A percentile compares a stretch with the other conserved stretches of the same genome.
Evolutionary conservation across 148 eudicot genomes (phyloP).

Genomic region (Chenopodium quinoa): DNA sequence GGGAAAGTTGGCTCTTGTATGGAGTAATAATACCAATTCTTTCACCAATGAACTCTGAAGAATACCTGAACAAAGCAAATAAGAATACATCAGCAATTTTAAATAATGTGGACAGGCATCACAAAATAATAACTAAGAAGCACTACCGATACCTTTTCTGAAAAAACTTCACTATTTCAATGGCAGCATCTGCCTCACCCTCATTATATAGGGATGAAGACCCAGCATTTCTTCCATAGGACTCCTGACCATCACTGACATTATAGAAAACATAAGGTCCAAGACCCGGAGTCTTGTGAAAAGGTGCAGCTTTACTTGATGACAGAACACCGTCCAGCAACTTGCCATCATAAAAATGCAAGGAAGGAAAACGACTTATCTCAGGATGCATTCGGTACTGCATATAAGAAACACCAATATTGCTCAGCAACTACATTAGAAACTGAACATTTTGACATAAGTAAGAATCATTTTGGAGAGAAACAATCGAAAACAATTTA

Average conservation of each 20-base stretch:
- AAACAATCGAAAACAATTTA: not conserved
- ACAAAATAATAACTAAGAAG: constrained; percentile 1
- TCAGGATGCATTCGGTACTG: constrained; percentile 99
- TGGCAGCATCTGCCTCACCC: constrained; percentile 94
- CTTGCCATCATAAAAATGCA: constrained; percentile 87
- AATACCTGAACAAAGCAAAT: constrained; percentile 50
- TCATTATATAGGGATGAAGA: constrained; percentile 82
- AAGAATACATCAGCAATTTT: constrained; percentile 10
- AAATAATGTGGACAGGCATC: constrained; percentile 6
- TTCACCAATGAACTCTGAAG: constrained; percentile 76
- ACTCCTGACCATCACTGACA: constrained; percentile 81
- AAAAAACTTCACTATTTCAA: constrained; percentile 65
- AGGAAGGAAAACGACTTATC: constrained; percentile 83
- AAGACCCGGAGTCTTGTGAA: constrained; percentile 72
- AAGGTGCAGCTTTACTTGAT: constrained; percentile 66
- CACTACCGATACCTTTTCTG: constrained; percentile 51
- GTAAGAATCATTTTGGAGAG: not conserved
- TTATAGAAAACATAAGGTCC: constrained; percentile 96
- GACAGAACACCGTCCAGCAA: constrained; percentile 67
- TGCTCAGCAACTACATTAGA: constrained; percentile 6
- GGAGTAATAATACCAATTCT: constrained; percentile 97
- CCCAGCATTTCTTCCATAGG: constrained; percentile 68
- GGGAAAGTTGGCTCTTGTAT: constrained; percentile 81
- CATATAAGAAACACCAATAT: constrained; percentile 22
- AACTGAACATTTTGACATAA: not conserved